phyloP scores from a whole-genome alignment of 345 rosid species.

The Linum tenue region DNA sequence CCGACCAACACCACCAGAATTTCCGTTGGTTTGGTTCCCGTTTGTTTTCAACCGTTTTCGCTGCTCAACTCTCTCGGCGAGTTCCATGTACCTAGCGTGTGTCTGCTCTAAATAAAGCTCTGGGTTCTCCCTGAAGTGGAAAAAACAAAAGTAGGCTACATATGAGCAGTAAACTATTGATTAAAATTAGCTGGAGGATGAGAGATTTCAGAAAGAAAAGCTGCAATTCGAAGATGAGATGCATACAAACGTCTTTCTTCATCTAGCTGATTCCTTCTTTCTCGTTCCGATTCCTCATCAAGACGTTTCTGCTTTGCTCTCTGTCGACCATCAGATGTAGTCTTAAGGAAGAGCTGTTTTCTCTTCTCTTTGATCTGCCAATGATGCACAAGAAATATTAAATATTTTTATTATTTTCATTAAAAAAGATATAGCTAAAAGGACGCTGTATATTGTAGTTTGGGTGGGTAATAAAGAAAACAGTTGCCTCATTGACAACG shows the following conservation, averaged over 20 bases:
- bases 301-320: conserved; percentile 84
- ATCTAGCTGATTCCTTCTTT: conserved; percentile 64
- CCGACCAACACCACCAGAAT: conserved; percentile 75
- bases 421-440: background rate
- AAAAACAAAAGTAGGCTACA: background rate
- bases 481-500: too few species aligned
- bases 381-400: conserved; percentile 1
- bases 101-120: conserved; percentile 68
- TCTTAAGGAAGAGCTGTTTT: conserved; percentile 74
- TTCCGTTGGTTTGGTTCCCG: conserved; percentile 66
- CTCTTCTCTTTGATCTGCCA: conserved; percentile 81
- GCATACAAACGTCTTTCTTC: conserved; percentile 84
- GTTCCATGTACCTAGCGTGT: conserved; percentile 62
- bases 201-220: background rate
- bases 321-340: conserved; percentile 76
- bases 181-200: background rate
- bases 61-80: conserved; percentile 71
- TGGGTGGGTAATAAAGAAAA: too few species aligned
- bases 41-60: conserved; percentile 77
- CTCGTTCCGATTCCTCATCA: conserved; percentile 75
- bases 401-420: too few species aligned
- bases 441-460: too few species aligned
- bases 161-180: conserved; percentile 6
- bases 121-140: conserved; percentile 63
- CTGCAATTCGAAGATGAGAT: conserved; percentile 9